Evolutionary conservation across 805 yeast species (phyloP).

Genomic region (Ogataea methylovora): DNA sequence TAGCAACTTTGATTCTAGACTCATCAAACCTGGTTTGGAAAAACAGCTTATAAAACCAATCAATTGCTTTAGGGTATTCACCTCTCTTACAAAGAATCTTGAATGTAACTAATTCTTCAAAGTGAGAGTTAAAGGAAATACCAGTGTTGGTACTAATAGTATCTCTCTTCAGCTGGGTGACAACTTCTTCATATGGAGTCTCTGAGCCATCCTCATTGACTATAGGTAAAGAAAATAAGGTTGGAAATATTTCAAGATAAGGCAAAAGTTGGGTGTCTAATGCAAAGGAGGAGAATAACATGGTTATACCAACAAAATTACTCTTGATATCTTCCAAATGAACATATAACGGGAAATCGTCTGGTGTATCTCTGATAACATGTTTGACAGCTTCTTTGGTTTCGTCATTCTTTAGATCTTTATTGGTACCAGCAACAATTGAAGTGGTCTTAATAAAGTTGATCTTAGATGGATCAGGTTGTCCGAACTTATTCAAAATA

Average conservation of each 20-base stretch:
- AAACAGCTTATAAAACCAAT: constrained; percentile 67
- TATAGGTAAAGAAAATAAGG: constrained; percentile 56
- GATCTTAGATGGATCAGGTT: constrained; percentile 71
- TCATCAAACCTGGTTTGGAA: constrained; percentile 66
- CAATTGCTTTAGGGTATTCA: constrained; percentile 61
- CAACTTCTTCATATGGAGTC: constrained; percentile 69
- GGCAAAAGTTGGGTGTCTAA: constrained; percentile 60
- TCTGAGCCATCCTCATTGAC: constrained; percentile 49
- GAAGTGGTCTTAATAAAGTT: constrained; percentile 63
- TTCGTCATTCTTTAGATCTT: constrained; percentile 23
- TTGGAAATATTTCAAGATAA: constrained; percentile 57
- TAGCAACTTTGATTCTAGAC: constrained; percentile 56
- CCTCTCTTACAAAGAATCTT: constrained; percentile 51
- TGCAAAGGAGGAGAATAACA: constrained; percentile 49
- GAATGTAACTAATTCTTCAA: constrained; percentile 60
- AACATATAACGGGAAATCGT: constrained; percentile 55
- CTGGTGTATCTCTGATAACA: constrained; percentile 26
- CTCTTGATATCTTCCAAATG: constrained; percentile 78
- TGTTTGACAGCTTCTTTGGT: constrained; percentile 14
- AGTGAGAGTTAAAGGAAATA: constrained; percentile 50
- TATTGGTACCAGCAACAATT: constrained; percentile 48
- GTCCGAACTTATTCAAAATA: constrained; percentile 51
- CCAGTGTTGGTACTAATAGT: constrained; percentile 53
- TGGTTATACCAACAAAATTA: constrained; percentile 63
- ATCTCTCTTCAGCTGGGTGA: constrained; percentile 64